Percentiles rank a stretch among this genome's conserved stretches.
These are phyloP conservation scores for Cercospora sp. DNA, from an alignment of 2,329 filamentous ascomycete genomes.

Conservation along the genomic window DNA sequence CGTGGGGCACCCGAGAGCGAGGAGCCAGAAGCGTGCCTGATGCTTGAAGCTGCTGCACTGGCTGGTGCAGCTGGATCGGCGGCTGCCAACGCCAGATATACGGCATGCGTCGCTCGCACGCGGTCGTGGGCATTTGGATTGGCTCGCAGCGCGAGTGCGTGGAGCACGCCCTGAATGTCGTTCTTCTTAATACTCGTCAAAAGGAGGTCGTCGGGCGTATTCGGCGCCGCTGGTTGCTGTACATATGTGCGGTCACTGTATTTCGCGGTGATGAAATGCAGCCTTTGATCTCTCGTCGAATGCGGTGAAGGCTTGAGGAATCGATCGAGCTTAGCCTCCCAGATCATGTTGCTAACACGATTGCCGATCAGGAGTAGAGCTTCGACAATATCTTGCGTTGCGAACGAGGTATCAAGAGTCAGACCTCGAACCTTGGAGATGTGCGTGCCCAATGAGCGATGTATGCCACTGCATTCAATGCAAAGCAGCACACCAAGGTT, in stretches of 20 bases:
- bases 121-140: conserved; percentile 86
- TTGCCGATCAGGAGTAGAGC: conserved; percentile 89
- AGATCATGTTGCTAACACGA: conserved; percentile 92
- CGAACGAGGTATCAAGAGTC: conserved; percentile 92
- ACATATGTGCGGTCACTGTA: conserved; percentile 85
- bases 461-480: conserved; percentile 97
- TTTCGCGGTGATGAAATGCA: conserved; percentile 94
- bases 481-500: conserved; percentile 95
- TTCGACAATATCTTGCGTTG: conserved; percentile 96
- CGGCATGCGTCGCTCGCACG: conserved; percentile 81
- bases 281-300: conserved; percentile 82
- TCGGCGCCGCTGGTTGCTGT: conserved; percentile 63
- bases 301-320: conserved; percentile 71
- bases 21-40: conserved; percentile 29
- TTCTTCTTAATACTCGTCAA: conserved; percentile 94
- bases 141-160: conserved; percentile 80
- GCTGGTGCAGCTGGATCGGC: conserved; percentile 82
- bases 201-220: conserved; percentile 83
- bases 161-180: conserved; percentile 89
- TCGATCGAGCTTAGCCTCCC: conserved; percentile 82
- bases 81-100: conserved; percentile 88
- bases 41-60: conserved; percentile 40
- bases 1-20: conserved; percentile 37
- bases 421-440: conserved; percentile 96
- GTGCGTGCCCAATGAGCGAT: conserved; percentile 92